Evolutionary conservation across 768 basidiomycete genomes (phyloP), one percentile per base, ranked within the genome.

Genomic region (Calocybe cyanea): DNA sequence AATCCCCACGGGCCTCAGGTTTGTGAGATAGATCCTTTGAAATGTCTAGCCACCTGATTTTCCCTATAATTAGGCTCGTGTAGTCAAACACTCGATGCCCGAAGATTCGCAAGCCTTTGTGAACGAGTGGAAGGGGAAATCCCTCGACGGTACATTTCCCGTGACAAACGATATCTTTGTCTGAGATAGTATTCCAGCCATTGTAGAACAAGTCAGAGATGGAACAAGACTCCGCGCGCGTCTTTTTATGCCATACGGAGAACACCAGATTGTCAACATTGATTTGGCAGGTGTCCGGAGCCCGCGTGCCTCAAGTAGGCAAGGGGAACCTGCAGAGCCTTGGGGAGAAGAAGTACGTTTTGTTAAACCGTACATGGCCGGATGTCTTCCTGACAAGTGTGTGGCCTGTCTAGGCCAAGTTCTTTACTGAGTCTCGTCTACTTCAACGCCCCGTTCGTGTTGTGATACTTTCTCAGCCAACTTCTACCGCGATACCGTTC

Each of bases 121-220:
- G 8, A 72, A 77, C 11, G 86, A 95, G 63, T 87, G 91, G 83
- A 96, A 94, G 63, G 92, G 87, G n/a, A 87, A 89, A 62, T 68
- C 80, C 4, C 69, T 99, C 45, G 92, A 96, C 58, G 92, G 91
- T 90, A 65, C 24, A 17, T 15, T 42, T 28, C n/a, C 34, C 46
- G 5, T 2, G 30, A 23, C 37, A 35, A 5, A 17, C 34, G 31
- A 38, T 28, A 9, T 23, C 32, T 35, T 48, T 57, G 15, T 57
- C 34, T 38, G 15, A 35, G 11, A 13, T 24, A 30, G 52, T 30
- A n/a, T 31, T 30, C 20, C 25, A 48, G 93, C 87, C 38, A 78
- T 97, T 49, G 90, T 98, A 48, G 95, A 99, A 66, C 85, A 88
- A 60, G 92, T 97, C 42, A 80, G 88, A 40, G 94, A 98, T 60